phyloP scores from a whole-genome alignment of 495 filamentous ascomycete species.

The Tetracladium marchalianum region DNA sequence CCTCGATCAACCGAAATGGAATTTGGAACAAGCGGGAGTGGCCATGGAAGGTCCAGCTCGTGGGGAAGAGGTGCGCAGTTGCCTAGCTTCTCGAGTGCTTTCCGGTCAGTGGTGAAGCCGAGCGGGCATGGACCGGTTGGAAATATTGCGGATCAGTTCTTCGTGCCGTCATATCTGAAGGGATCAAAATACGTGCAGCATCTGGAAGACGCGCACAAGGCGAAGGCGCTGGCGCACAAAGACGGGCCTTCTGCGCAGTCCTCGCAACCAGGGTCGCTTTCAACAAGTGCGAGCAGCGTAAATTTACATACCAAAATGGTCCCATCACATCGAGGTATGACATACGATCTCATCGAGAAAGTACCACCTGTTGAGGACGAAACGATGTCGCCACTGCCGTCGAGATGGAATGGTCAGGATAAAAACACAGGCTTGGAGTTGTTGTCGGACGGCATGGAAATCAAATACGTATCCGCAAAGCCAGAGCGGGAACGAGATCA shows the following conservation, averaged over 20 bases:
- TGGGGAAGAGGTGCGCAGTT: constrained; percentile 29
- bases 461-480: constrained; percentile 50
- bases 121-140: constrained; percentile 11
- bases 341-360: constrained; percentile 81
- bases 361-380: constrained; percentile 48
- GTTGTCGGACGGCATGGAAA: constrained; percentile 62
- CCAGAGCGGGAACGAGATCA: constrained; percentile 46
- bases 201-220: constrained; percentile 58
- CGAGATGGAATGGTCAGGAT: constrained; percentile 72
- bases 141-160: constrained; percentile 38
- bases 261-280: constrained; percentile 39
- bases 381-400: constrained; percentile 57
- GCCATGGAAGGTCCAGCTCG: constrained; percentile 22
- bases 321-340: constrained; percentile 69
- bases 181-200: constrained; percentile 67
- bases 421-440: constrained; percentile 68
- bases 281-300: constrained; percentile 51
- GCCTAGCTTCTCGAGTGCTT: constrained; percentile 24
- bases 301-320: constrained; percentile 54
- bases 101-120: constrained; percentile 14
- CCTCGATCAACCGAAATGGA: constrained; percentile 27
- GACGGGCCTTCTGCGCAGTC: constrained; percentile 29
- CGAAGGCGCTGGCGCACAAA: constrained; percentile 32
- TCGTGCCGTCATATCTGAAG: constrained; percentile 73
- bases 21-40: constrained; percentile 15